Percentiles rank a stretch among this genome's conserved stretches.
These are phyloP conservation scores for Plasmodium inui DNA, from an alignment of 169 alveolate species.

Conservation along the genomic window DNA sequence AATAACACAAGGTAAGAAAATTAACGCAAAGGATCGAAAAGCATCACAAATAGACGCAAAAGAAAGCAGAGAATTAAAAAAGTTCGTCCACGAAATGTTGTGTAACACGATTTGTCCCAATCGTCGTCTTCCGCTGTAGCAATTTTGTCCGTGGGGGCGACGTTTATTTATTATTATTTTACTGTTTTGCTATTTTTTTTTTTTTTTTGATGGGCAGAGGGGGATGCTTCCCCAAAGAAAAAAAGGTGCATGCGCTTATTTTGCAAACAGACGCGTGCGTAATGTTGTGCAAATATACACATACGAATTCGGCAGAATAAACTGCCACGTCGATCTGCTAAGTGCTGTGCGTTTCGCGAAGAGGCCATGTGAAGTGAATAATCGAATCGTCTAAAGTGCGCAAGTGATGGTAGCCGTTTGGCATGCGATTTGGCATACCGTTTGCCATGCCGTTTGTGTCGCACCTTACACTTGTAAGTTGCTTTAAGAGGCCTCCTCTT, in stretches of 20 bases:
- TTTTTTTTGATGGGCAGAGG: neutral
- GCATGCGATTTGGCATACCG: neutral
- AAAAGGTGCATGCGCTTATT: constrained; percentile 29
- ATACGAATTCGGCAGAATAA: neutral
- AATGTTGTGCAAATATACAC: neutral
- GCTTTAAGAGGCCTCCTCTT: neutral
- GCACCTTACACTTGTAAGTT: neutral
- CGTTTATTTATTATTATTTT: neutral
- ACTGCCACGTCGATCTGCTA: constrained; percentile 7
- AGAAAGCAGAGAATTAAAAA: neutral
- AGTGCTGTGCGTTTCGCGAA: neutral
- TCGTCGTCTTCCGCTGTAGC: neutral
- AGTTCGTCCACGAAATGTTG: neutral
- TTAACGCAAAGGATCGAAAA: too few relatives aligned
- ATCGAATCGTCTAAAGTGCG: neutral
- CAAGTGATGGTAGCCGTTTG: neutral
- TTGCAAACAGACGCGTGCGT: neutral
- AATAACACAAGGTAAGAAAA: neutral
- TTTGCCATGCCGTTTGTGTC: neutral
- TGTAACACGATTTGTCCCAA: neutral
- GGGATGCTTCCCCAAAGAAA: neutral
- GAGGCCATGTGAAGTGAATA: neutral
- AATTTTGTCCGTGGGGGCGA: neutral
- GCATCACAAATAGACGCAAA: neutral
- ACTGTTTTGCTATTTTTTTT: neutral